Evolutionary conservation across 2,329 filamentous ascomycete genomes (phyloP).

Genomic region (Monilinia laxa): DNA sequence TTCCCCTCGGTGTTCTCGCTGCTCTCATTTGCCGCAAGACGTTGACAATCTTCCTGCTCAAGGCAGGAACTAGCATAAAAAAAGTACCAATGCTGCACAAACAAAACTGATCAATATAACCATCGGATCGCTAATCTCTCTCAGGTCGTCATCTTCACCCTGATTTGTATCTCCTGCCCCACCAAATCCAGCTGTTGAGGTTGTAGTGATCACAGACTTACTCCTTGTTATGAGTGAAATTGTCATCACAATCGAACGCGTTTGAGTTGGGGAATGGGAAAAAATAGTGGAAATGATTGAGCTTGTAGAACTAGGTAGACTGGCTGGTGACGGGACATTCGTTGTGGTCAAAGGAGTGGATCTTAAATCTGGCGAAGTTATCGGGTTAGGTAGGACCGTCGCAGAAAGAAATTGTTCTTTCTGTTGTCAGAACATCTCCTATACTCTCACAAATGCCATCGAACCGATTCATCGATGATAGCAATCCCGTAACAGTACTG

Average conservation of each 20-base stretch:
- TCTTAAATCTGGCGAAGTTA: neutral
- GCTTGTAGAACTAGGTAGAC: neutral
- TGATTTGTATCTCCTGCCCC: neutral
- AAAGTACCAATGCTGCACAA: slow-evolving; percentile 26
- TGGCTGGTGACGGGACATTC: neutral
- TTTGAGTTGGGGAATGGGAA: neutral
- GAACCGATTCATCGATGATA: neutral
- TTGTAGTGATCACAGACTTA: neutral
- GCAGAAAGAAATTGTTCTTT: slow-evolving; percentile 2
- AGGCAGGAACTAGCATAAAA: slow-evolving; percentile 31
- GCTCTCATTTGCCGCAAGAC: slow-evolving; percentile 8
- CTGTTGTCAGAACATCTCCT: slow-evolving; percentile 27
- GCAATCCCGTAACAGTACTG: neutral
- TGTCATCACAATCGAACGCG: slow-evolving; percentile 3
- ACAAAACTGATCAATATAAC: slow-evolving; percentile 25
- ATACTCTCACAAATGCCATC: slow-evolving; percentile 26
- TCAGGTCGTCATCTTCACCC: neutral
- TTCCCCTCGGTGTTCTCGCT: slow-evolving; percentile 5
- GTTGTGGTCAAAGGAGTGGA: neutral
- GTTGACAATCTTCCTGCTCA: slow-evolving; percentile 15
- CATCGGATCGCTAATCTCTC: slow-evolving; percentile 19
- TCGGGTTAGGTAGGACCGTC: neutral
- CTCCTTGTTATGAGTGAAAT: neutral
- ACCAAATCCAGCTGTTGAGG: neutral
- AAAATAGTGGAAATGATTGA: neutral